Conservation (phyloP, 164 flowering plant genomes). For the Chimonanthus praecox region DNA sequence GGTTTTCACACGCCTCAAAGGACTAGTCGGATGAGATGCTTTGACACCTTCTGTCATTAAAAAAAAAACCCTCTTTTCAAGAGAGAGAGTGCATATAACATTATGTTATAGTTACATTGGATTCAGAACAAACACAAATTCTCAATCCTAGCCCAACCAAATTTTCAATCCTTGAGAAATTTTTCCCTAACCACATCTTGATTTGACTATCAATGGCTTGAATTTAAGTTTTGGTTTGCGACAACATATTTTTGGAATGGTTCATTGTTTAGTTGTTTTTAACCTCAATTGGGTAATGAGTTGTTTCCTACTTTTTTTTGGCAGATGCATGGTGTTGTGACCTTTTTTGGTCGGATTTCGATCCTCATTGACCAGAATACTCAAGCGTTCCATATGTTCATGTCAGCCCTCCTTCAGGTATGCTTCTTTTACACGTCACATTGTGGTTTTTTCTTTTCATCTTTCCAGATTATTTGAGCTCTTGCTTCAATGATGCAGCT, state of each 20-base stretch:
- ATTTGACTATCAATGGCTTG: too few relatives aligned
- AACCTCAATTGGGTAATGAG: not conserved
- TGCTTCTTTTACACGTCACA: not conserved
- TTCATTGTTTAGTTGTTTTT: not conserved
- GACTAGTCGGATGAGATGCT: too few relatives aligned
- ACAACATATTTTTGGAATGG: not conserved
- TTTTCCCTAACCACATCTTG: too few relatives aligned
- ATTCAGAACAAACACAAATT: too few relatives aligned
- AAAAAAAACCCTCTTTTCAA: too few relatives aligned
- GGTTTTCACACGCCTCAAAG: too few relatives aligned
- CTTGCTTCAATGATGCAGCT: slow-evolving; percentile 41
- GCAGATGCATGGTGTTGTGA: slow-evolving; percentile 93
- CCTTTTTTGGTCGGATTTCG: slow-evolving; percentile 75
- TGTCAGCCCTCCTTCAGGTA: slow-evolving; percentile 96
- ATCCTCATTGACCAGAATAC: slow-evolving; percentile 88
- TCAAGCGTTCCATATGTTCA: slow-evolving; percentile 91
- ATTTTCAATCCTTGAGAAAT: too few relatives aligned
- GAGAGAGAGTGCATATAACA: too few relatives aligned
- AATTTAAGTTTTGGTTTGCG: too few relatives aligned
- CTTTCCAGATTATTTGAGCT: not conserved
- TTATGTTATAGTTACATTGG: too few relatives aligned
- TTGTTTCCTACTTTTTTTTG: slow-evolving; percentile 8
- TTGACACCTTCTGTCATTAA: too few relatives aligned
- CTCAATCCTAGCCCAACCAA: too few relatives aligned
- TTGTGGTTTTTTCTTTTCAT: not conserved